Percentiles rank a stretch among this genome's conserved stretches.
Evolutionary conservation across 1,284 basidiomycete species (phyloP).

Genomic region (Retiboletus flavoniger): DNA sequence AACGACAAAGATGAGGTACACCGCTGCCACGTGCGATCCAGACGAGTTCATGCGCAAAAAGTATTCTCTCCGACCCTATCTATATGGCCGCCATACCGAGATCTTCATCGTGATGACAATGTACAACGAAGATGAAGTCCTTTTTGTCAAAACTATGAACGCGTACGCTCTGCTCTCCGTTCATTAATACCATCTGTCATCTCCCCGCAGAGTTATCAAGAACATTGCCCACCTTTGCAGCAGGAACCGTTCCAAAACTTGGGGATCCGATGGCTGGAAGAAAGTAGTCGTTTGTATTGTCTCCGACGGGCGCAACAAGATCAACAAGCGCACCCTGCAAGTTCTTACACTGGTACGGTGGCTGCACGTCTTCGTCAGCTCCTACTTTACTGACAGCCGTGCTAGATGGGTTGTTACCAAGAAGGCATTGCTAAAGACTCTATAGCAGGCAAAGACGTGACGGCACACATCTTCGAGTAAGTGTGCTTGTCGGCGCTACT

Average conservation of each 20-base stretch:
- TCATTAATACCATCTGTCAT: slow-evolving; percentile 1
- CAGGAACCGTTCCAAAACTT: slow-evolving; percentile 81
- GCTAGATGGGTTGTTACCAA: slow-evolving; percentile 92
- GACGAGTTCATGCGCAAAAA: slow-evolving; percentile 79
- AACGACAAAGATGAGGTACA: slow-evolving; percentile 85
- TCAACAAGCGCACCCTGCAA: slow-evolving; percentile 86
- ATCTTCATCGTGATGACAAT: slow-evolving; percentile 95
- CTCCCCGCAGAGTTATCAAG: slow-evolving; percentile 72
- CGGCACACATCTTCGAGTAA: slow-evolving; percentile 91
- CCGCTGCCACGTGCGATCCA: slow-evolving; percentile 92
- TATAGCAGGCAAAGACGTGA: slow-evolving; percentile 89
- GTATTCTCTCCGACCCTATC: slow-evolving; percentile 83
- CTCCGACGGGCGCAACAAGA: slow-evolving; percentile 87
- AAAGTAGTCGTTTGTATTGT: slow-evolving; percentile 93
- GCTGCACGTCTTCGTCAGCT: not conserved
- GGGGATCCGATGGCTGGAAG: slow-evolving; percentile 94
- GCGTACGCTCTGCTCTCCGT: slow-evolving; percentile 48
- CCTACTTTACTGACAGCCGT: slow-evolving; percentile 4
- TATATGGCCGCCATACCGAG: slow-evolving; percentile 84
- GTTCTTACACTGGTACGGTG: slow-evolving; percentile 65
- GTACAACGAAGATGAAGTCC: slow-evolving; percentile 93
- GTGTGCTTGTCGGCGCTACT: slow-evolving; percentile 17
- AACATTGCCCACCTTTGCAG: slow-evolving; percentile 85
- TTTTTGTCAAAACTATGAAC: slow-evolving; percentile 87
- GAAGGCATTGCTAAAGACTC: slow-evolving; percentile 95